A percentile compares a stretch with the other conserved stretches of the same genome.
Conservation (phyloP, 2,329 filamentous ascomycete species). For the Diaporthe citriasiana region DNA sequence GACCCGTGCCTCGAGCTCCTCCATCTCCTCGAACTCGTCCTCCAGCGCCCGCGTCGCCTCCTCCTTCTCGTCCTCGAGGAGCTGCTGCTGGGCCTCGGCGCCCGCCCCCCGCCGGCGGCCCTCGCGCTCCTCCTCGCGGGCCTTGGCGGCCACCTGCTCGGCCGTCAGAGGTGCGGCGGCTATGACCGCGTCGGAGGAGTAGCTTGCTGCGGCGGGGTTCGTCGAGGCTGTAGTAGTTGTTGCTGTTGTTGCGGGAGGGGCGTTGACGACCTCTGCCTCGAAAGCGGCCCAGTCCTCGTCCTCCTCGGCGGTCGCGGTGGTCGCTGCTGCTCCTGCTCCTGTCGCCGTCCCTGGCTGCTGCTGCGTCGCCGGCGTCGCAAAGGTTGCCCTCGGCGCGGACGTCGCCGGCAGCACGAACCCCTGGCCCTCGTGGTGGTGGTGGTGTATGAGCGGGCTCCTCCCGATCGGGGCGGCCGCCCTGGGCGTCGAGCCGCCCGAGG, state of each 20-base stretch:
- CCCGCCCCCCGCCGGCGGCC: conserved; percentile 68
- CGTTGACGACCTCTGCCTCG: conserved; percentile 79
- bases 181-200: conserved; percentile 70
- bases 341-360: conserved; percentile 28
- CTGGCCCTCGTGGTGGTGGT: conserved; percentile 42
- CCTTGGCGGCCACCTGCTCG: conserved; percentile 69
- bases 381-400: conserved; percentile 33
- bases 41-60: conserved; percentile 81
- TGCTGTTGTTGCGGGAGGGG: conserved; percentile 52
- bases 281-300: conserved; percentile 91
- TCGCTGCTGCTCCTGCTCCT: conserved; percentile 43
- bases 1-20: conserved; percentile 80
- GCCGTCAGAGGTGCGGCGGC: conserved; percentile 77
- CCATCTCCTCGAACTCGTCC: conserved; percentile 87
- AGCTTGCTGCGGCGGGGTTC: conserved; percentile 44
- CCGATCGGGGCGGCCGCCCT: conserved; percentile 54
- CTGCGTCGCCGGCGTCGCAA: conserved; percentile 30
- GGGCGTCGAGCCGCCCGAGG: conserved; percentile 59
- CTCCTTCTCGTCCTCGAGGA: conserved; percentile 78
- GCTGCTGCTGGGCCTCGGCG: conserved; percentile 67
- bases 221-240: neutral
- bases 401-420: neutral
- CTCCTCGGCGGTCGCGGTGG: conserved; percentile 58
- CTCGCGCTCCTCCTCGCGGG: conserved; percentile 64
- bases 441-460: conserved; percentile 56